phyloP scores from a whole-genome alignment of 1,139 yeast species.

The Yarrowia galli region DNA sequence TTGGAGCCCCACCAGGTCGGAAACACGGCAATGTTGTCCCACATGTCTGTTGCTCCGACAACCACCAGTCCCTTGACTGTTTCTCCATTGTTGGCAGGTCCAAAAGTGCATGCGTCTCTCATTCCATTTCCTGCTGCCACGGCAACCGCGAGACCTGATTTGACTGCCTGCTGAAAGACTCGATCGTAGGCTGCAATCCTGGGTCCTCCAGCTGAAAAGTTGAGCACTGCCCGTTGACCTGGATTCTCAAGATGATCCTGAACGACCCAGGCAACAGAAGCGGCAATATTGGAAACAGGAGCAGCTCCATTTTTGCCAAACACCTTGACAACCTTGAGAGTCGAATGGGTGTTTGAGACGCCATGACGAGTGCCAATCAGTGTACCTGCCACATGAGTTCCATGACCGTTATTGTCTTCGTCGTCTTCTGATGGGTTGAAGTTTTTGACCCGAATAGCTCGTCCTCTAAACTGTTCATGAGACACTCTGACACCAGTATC shows the following conservation, averaged over 20 bases:
- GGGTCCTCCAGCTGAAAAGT: constrained; percentile 29
- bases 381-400: constrained; percentile 36
- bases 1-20: constrained; percentile 49
- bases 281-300: constrained; percentile 20
- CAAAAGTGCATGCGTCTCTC: constrained; percentile 66
- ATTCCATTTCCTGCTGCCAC: constrained; percentile 74
- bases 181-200: constrained; percentile 9
- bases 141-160: constrained; percentile 50
- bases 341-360: constrained; percentile 21
- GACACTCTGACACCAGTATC: constrained; percentile 27
- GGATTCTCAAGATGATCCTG: constrained; percentile 34
- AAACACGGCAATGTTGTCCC: constrained; percentile 53
- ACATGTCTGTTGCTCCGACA: constrained; percentile 63
- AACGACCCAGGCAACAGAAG: constrained; percentile 22
- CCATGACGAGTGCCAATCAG: constrained; percentile 2
- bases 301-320: constrained; percentile 32
- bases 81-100: constrained; percentile 67
- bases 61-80: constrained; percentile 63
- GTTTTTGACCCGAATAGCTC: constrained; percentile 29
- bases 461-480: constrained; percentile 16
- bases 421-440: constrained; percentile 40
- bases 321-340: constrained; percentile 33
- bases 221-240: constrained; percentile 25
- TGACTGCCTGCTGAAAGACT: constrained; percentile 21
- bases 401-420: constrained; percentile 38